phyloP scores from a whole-genome alignment of 345 rosid genomes.

The Punica granatum region DNA sequence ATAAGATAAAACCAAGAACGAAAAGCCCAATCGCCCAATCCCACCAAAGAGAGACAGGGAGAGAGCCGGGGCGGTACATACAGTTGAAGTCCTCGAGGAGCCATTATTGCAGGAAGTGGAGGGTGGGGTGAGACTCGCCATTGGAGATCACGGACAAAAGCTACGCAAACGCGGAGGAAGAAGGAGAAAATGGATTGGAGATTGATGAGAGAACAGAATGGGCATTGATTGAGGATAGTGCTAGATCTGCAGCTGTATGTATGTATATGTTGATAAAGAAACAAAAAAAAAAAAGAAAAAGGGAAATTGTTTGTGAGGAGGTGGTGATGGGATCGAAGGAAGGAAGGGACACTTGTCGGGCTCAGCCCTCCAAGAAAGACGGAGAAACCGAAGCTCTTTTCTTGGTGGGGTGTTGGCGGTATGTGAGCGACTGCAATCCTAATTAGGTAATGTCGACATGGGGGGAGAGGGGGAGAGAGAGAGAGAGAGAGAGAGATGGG shows the following conservation, averaged over 20 bases:
- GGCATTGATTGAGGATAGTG: constrained; percentile 9
- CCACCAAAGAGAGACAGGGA: neutral
- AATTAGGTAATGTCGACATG: too few relatives aligned
- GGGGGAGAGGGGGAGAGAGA: too few relatives aligned
- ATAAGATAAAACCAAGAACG: neutral
- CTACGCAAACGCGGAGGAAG: neutral
- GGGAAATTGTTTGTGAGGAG: neutral
- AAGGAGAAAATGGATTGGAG: neutral
- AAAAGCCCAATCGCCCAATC: neutral
- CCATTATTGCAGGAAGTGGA: neutral
- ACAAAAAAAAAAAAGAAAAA: neutral
- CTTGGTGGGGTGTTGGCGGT: neutral
- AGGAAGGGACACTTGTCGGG: constrained; percentile 5
- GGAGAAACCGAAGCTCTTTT: constrained; percentile 41
- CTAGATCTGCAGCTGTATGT: neutral
- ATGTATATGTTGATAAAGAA: too few relatives aligned
- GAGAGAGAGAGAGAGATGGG: neutral
- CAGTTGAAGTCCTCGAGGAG: neutral
- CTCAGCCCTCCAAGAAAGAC: constrained; percentile 43
- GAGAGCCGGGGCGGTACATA: neutral
- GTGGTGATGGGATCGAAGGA: constrained; percentile 18
- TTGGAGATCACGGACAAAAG: neutral
- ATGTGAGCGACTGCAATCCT: too few relatives aligned
- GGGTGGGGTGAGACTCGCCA: neutral
- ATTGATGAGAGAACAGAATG: neutral